Base-by-base conservation (phyloP, 305 asterid genomes). In the Striga hermonthica region DNA sequence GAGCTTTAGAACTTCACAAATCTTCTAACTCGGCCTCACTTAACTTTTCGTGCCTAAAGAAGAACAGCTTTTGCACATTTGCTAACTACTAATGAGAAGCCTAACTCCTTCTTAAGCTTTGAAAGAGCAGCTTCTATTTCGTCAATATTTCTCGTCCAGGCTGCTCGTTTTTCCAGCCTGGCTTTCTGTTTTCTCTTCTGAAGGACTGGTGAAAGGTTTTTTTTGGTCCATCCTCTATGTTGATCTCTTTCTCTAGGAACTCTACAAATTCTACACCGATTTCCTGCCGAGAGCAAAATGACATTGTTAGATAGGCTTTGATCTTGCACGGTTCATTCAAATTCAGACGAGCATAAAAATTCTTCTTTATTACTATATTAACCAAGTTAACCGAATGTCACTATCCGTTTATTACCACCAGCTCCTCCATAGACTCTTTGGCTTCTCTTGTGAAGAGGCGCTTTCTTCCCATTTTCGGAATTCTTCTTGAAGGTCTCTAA, bases 391-490 rank as follows among this genome's bases (percentile, higher is more conserved):
- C 38, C 37, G 67, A 71, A 28, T 54, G 53, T 72, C 49, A n/a
- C 49, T 7, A 64, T 16, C 8, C 66, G 53, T 61, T 57, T 72
- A 96, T 78, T 71, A 91, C 96, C 72, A 86, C 81, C 73, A 90
- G 53, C 71, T 92, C 98, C 79, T 92, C 98, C 98, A 92, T 78
- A 90, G 75, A 81, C 97, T 86, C 83, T 84, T 92, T 37, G 96
- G 95, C 74, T 84, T 90, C 67, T 87, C 96, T 66, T 79, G 88
- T 35, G 95, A 76, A 76, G 77, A 74, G 69, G 73, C 84, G 62
- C 62, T 79, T 61, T 84, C 85, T 73, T 92, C 98, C 98, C 97
- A 92, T 75, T 87, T 92, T 65, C 75, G 85, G 70, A 80, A 90
- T 78, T 92, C 96, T 82, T 87, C 90, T 83, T 92, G 89, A 73